These are phyloP conservation scores for Mycena alexandri DNA, from an alignment of 768 basidiomycete genomes.

Conservation along the genomic window DNA sequence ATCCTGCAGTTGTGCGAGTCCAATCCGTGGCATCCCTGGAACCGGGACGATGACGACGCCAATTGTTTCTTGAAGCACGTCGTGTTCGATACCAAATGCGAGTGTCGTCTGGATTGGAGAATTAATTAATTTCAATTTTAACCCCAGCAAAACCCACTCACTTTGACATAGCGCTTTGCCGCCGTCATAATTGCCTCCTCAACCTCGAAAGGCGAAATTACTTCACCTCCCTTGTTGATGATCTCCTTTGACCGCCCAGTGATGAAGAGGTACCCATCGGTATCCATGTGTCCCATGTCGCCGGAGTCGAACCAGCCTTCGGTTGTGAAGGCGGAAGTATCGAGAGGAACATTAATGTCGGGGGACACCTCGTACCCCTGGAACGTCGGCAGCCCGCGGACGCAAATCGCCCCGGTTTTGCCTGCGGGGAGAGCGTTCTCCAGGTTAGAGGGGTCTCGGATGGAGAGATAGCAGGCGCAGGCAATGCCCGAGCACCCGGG, in stretches of 20 bases:
- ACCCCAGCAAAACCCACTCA: slow-evolving; percentile 19
- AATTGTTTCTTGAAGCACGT: slow-evolving; percentile 62
- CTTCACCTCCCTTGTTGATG: slow-evolving; percentile 71
- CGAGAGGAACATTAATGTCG: slow-evolving; percentile 57
- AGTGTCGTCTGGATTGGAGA: slow-evolving; percentile 47
- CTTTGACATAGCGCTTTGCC: slow-evolving; percentile 57
- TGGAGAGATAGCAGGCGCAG: slow-evolving; percentile 61
- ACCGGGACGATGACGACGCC: slow-evolving; percentile 59
- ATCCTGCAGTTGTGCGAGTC: slow-evolving; percentile 56
- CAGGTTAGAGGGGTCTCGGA: slow-evolving; percentile 53
- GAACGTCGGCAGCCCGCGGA: slow-evolving; percentile 67
- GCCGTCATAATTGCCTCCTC: slow-evolving; percentile 65
- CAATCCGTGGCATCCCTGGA: slow-evolving; percentile 50
- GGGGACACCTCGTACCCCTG: slow-evolving; percentile 58
- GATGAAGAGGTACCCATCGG: slow-evolving; percentile 63
- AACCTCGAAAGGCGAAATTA: slow-evolving; percentile 71
- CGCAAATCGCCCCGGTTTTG: slow-evolving; percentile 63
- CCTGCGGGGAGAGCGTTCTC: slow-evolving; percentile 54
- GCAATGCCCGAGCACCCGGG: slow-evolving; percentile 64
- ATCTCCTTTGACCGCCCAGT: slow-evolving; percentile 74
- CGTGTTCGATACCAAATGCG: slow-evolving; percentile 60
- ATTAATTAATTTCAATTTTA: background rate
- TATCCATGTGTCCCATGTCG: slow-evolving; percentile 61
- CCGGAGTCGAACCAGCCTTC: slow-evolving; percentile 68
- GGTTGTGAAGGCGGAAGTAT: slow-evolving; percentile 60